Percentiles rank a stretch among this genome's conserved stretches.
phyloP scores from a whole-genome alignment of 2,329 filamentous ascomycete species.

The Teratosphaeria zuluensis region DNA sequence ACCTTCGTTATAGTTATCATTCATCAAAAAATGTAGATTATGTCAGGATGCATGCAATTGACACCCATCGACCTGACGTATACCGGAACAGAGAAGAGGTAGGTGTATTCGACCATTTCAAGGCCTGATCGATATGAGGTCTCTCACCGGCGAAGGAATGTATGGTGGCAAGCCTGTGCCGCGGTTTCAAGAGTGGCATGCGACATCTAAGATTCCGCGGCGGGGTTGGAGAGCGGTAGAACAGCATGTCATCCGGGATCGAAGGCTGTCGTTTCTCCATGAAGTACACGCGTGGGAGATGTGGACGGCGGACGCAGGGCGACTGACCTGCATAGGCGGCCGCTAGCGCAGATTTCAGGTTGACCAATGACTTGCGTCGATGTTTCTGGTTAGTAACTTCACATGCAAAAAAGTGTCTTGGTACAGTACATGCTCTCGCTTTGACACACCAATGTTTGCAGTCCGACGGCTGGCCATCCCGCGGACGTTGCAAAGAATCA shows the following conservation, averaged over 20 bases:
- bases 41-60: constrained; percentile 1
- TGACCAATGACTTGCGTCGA: background rate
- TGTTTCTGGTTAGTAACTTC: background rate
- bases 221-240: too few species aligned
- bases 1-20: constrained; percentile 8
- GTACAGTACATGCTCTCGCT: background rate
- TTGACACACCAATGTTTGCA: background rate
- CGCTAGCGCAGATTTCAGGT: background rate
- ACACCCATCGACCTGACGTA: constrained; percentile 15
- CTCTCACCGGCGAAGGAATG: too few species aligned
- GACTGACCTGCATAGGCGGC: background rate
- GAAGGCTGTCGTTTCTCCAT: too few species aligned
- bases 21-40: background rate
- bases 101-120: too few species aligned
- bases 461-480: background rate
- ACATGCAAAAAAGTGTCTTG: background rate
- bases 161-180: too few species aligned
- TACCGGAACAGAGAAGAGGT: constrained; percentile 8
- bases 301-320: background rate
- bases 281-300: background rate
- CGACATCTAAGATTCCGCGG: too few species aligned
- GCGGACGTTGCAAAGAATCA: background rate
- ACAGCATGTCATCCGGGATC: too few species aligned
- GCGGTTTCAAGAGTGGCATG: too few species aligned
- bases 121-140: too few species aligned